Evolutionary conservation across 345 rosid species (phyloP), one percentile per base, ranked within the genome.

Genomic region (Sonneratia caseolaris): DNA sequence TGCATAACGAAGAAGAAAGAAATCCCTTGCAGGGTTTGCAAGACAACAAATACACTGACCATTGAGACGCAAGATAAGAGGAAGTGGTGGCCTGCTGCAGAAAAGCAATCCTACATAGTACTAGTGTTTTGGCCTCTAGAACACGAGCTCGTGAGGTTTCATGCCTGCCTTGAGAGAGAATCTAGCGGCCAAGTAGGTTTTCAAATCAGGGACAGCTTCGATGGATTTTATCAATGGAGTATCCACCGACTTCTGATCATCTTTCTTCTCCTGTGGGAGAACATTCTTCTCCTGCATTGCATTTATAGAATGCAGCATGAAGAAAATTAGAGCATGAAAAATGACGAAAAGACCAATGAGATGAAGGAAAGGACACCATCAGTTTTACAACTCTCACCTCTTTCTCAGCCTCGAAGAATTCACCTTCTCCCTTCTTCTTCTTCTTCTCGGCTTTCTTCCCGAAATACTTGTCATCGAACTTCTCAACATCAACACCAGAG

Each of bases 111-210:
- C 45, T 42, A 42, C 45, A 42, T 42, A 73, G 66, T 71, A 69
- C 69, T 57, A 69, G 32, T 13, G 14, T 68, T 38, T 22, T 40
- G 48, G 14, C 37, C 19, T 35, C 70, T 89, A 90, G 78, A 92
- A 92, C 40, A 86, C 85, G 74, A 90, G 95, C 80, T 92, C 93
- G 66, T 86, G 91, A 68, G 93, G 98, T 64, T 90, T 92, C 90
- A 86, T 89, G 81, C 91, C 91, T 8, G 88, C 82, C 82, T 81
- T 86, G 32, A 87, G 84, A 5, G 98, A 91, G 78, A 93, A 93
- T 77, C 97, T 88, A 22, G 97, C 92, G 5, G 80, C 94, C 77
- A 93, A 78, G 73, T 91, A 93, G n/a, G 82, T 73, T 87, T 83
- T 93, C 86, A 89, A 81, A 48, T 93, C 92, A 15, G 88, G 85